Evolutionary conservation across 768 basidiomycete genomes (phyloP), one percentile per base, ranked within the genome.

Genomic region (Amanita rubescens): DNA sequence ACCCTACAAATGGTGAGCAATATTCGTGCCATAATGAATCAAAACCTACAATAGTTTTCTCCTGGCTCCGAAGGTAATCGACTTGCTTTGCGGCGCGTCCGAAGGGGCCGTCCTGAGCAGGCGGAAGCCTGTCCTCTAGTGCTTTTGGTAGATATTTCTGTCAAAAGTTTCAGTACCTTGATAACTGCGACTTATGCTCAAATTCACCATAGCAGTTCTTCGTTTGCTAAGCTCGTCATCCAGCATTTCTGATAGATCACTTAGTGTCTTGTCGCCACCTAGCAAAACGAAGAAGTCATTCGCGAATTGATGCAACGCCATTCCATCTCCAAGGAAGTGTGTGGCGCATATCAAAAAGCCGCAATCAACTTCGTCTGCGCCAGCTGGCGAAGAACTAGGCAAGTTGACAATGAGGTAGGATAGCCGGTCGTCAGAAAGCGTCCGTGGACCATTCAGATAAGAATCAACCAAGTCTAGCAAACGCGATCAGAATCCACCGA

Each of bases 241-340:
- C 15, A 53, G 44, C 43, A 53, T 35, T 8, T n/a, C 33, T 1
- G 24, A 35, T 30, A 53, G 8, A 19, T 53, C 44, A 37, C 15
- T 14, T n/a, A 27, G 11, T 35, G 35, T 45, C n/a, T 35, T 35
- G 6, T 53, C 27, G 24, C 52, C 46, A 34, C 71, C 61, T 0
- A 91, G 70, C 3, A 92, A 69, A 15, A 69, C 65, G 63, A 91
- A 85, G 62, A 92, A 82, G 58, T 91, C 87, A 64, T 90, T 89
- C 22, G 86, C 87, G 57, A 85, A 87, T 55, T 79, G 75, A 67
- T 92, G 89, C 15, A 92, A 74, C 1, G 89, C 86, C 84, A 91
- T 90, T 19, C 91, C 91, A 63, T 94, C 91, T 17, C 89, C 90
- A 44, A 92, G 66, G 65, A 85, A 92, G 64, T 94, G 91, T 6